phyloP scores from a whole-genome alignment of 306 rosid species.

The Corylus americana region DNA sequence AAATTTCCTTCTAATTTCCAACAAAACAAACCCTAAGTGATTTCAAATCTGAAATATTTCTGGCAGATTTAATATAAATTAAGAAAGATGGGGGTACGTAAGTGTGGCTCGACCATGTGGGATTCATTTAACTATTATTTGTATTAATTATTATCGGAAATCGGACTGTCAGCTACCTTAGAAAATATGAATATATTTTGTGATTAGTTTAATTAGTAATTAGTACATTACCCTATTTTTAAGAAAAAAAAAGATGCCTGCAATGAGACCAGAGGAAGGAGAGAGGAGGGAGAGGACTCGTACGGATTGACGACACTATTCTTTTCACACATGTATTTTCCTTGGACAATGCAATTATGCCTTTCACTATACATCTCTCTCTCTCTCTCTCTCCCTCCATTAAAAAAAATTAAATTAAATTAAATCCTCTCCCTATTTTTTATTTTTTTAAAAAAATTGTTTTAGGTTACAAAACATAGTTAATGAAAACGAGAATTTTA shows the following conservation, averaged over 20 bases:
- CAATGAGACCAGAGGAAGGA: slow-evolving; percentile 18
- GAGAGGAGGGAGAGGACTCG: slow-evolving; percentile 31
- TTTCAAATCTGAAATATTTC: slow-evolving; percentile 30
- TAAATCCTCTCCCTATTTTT: no score
- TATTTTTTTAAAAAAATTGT: background rate
- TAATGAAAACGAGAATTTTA: no score
- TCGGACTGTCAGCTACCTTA: slow-evolving; percentile 49
- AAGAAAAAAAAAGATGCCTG: slow-evolving; percentile 26
- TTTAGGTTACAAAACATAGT: background rate
- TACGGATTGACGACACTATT: slow-evolving; percentile 66
- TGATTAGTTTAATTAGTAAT: background rate
- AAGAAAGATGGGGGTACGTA: slow-evolving; percentile 15
- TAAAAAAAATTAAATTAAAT: background rate
- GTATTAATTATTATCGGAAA: slow-evolving; percentile 36
- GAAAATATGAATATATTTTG: slow-evolving; percentile 4
- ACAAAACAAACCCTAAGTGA: slow-evolving; percentile 12
- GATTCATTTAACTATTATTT: slow-evolving; percentile 13
- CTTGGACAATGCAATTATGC: slow-evolving; percentile 37
- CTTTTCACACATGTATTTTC: slow-evolving; percentile 40
- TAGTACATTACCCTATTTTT: background rate
- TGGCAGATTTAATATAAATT: slow-evolving; percentile 33
- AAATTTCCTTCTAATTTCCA: slow-evolving; percentile 56
- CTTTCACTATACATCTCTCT: background rate
- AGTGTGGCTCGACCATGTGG: slow-evolving; percentile 51
- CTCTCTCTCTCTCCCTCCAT: background rate